Percentiles rank a stretch among this genome's conserved stretches.
These are phyloP conservation scores for Rubia peregrina DNA, from an alignment of 305 asterid genomes.

Conservation along the genomic window DNA sequence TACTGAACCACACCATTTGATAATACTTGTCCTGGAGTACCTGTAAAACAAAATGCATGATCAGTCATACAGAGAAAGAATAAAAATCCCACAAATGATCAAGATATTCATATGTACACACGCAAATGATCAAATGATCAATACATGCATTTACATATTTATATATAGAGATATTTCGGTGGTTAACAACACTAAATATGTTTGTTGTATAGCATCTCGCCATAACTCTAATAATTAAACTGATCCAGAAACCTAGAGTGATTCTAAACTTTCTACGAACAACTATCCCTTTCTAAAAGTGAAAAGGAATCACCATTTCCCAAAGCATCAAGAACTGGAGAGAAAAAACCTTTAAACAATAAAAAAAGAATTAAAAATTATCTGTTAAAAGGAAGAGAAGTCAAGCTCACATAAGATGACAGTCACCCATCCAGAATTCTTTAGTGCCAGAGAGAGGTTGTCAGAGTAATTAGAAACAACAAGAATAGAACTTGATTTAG, in stretches of 20 bases:
- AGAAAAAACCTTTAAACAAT: background rate
- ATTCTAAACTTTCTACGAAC: background rate
- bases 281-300: background rate
- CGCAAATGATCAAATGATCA: background rate
- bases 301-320: background rate
- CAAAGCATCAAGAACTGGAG: background rate
- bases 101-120: too few relatives aligned
- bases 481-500: conserved; percentile 39
- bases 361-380: background rate
- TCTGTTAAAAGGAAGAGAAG: conserved; percentile 4
- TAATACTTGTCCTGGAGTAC: conserved; percentile 34
- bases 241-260: background rate
- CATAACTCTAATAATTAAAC: too few relatives aligned
- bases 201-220: too few relatives aligned
- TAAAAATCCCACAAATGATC: background rate
- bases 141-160: too few relatives aligned
- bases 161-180: too few relatives aligned
- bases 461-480: conserved; percentile 40
- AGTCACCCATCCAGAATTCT: conserved; percentile 44
- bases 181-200: too few relatives aligned
- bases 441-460: conserved; percentile 28
- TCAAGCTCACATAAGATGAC: conserved; percentile 54
- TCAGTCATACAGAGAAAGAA: conserved; percentile 7
- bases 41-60: conserved; percentile 33
- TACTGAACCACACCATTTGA: conserved; percentile 30